Percentiles rank a stretch among this genome's conserved stretches.
phyloP scores from a whole-genome alignment of 2,329 filamentous ascomycete genomes.

The Elsinoe fawcettii region DNA sequence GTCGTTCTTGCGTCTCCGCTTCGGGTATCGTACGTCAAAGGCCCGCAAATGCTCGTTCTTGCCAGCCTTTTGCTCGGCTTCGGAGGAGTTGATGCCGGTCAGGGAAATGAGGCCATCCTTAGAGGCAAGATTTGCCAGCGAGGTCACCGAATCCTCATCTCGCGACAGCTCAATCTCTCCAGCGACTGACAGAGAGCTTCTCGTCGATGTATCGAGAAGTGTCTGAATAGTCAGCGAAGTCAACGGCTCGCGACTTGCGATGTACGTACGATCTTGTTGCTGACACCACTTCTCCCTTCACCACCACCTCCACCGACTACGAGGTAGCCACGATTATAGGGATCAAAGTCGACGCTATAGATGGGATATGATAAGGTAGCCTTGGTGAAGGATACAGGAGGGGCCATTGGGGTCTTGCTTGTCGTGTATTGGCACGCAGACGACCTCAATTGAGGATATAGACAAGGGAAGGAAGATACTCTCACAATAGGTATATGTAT shows the following conservation, averaged over 20 bases:
- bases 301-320: constrained; percentile 85
- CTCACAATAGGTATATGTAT: not conserved
- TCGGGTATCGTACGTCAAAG: constrained; percentile 55
- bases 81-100: constrained; percentile 78
- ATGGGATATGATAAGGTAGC: constrained; percentile 72
- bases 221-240: constrained; percentile 41
- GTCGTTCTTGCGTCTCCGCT: constrained; percentile 36
- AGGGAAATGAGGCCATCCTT: constrained; percentile 49
- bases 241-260: not conserved
- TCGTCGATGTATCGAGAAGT: constrained; percentile 62
- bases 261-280: constrained; percentile 69
- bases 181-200: constrained; percentile 53
- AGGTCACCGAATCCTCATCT: constrained; percentile 84
- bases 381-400: constrained; percentile 45
- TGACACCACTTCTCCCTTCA: constrained; percentile 68
- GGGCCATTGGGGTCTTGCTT: constrained; percentile 19
- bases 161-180: constrained; percentile 70
- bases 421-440: not conserved
- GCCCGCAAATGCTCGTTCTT: constrained; percentile 79
- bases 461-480: not conserved
- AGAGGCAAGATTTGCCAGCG: constrained; percentile 60
- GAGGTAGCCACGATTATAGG: constrained; percentile 64
- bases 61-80: constrained; percentile 61
- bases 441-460: not conserved
- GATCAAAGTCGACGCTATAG: constrained; percentile 83